Conservation (phyloP, 805 yeast genomes). For the Soucietia sequanensis region DNA sequence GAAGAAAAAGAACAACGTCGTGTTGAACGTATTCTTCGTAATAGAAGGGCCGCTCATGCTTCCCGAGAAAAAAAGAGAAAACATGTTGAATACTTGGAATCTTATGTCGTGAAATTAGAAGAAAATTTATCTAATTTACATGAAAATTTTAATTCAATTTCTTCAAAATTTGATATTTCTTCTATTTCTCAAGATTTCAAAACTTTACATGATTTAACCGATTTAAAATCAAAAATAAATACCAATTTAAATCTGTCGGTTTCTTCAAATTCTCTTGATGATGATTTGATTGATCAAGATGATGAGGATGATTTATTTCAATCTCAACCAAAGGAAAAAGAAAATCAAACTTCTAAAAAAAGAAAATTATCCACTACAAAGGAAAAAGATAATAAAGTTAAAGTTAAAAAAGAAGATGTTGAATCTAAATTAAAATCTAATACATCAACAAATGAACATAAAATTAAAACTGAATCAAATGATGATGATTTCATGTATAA, state of each 20-base stretch:
- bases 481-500: too few species aligned
- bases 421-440: too few species aligned
- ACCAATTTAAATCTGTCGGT: slow-evolving; percentile 17
- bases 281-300: neutral
- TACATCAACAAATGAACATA: slow-evolving; percentile 4
- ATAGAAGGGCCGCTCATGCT: slow-evolving; percentile 96
- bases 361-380: slow-evolving; percentile 8
- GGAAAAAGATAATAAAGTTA: slow-evolving; percentile 3
- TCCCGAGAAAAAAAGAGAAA: slow-evolving; percentile 94
- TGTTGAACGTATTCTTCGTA: slow-evolving; percentile 86
- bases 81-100: slow-evolving; percentile 83
- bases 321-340: slow-evolving; percentile 2
- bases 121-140: slow-evolving; percentile 24
- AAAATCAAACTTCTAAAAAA: slow-evolving; percentile 7
- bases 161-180: slow-evolving; percentile 7
- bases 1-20: slow-evolving; percentile 98
- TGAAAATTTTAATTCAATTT: slow-evolving; percentile 21
- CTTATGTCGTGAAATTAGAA: slow-evolving; percentile 48
- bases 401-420: slow-evolving; percentile 1
- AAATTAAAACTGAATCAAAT: slow-evolving; percentile 6
- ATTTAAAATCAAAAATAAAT: slow-evolving; percentile 27
- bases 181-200: slow-evolving; percentile 5
- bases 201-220: slow-evolving; percentile 15
- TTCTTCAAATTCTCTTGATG: slow-evolving; percentile 1
- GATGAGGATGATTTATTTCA: neutral